Base-by-base conservation (phyloP, 83 land plant genomes). In the Isoetes engelmannii region DNA sequence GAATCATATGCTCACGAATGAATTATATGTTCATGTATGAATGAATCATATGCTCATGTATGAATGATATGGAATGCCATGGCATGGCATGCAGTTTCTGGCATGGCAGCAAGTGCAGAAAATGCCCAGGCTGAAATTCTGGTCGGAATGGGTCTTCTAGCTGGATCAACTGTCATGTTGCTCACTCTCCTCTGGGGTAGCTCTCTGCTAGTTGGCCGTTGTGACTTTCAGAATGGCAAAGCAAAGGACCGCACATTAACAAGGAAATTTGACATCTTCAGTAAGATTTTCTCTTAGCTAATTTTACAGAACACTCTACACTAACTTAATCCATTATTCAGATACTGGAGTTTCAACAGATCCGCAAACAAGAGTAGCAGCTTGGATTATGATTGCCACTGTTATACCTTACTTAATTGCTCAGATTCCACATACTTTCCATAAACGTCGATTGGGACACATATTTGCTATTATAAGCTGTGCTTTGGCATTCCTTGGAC, bases 111-210 rank as follows among this genome's bases (percentile, higher is more conserved):
- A 41, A 89, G 63, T 44, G 75, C 57, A 69, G 85, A 80, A 42
- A 69, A 75, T 21, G 94, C 97, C 45, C 94, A 92, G 69, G 47
- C 75, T 21, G 92, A 92, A 65, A 94, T 92, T 20, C 71, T 86
- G 15, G 84, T 89, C 20, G 97, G 97, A 63, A 92, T 92, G 90
- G 94, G 97, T 1, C 65, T 92, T 66, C 89, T 92, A 42, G 91
- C 97, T 18, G 97, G 97, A 15, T 90, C 97, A 48, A 86, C 86
- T 9, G 87, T 92, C 6, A 79, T 92, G 88, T 75, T 88, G 74
- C 72, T 88, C 63, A 89, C 97, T 0, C 49, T 80, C 13, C 74
- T 89, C 17, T 89, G 93, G 97, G 97, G 97, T 6, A 68, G 86
- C 10, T 92, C 86, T 75, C 75, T 88, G 62, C 70, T 86, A 59